phyloP scores from a whole-genome alignment of 169 alveolate genomes.

The Plasmodium malariae region DNA sequence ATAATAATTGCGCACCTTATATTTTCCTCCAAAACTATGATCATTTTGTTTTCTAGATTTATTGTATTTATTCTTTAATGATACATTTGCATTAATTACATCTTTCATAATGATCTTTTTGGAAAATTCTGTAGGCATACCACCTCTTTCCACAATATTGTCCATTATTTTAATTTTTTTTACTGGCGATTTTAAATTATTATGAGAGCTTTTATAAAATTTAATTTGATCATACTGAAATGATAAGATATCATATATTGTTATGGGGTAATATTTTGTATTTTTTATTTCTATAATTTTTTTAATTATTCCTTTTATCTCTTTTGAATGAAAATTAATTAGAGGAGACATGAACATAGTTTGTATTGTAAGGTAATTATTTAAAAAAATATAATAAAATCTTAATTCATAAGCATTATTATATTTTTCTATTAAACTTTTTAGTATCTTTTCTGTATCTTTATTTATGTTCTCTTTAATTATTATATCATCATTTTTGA shows the following conservation, averaged over 20 bases:
- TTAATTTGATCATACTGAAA: constrained; percentile 37
- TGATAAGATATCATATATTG: constrained; percentile 43
- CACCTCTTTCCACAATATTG: constrained; percentile 54
- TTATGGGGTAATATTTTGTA: constrained; percentile 32
- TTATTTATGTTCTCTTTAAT: constrained; percentile 15
- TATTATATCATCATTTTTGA: constrained; percentile 52
- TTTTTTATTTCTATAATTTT: constrained; percentile 31
- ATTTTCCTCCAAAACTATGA: constrained; percentile 1
- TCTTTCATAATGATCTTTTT: constrained; percentile 42
- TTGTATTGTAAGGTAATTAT: constrained; percentile 50
- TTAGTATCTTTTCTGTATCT: constrained; percentile 27
- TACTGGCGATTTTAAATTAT: constrained; percentile 44
- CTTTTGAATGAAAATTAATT: constrained; percentile 32
- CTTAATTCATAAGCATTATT: constrained; percentile 54
- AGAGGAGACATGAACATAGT: constrained; percentile 48
- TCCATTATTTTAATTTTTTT: constrained; percentile 47
- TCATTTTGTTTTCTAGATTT: constrained; percentile 33
- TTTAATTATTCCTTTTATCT: constrained; percentile 18
- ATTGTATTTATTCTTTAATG: constrained; percentile 36
- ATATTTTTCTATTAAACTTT: constrained; percentile 15
- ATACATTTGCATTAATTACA: constrained; percentile 55
- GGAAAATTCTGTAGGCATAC: constrained; percentile 44
- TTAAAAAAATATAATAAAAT: constrained; percentile 51
- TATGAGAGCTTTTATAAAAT: constrained; percentile 34
- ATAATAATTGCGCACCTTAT: constrained; percentile 57